These are phyloP conservation scores for Aegilops longissima DNA, from an alignment of 176 grass and related monocot species.

Conservation along the genomic window DNA sequence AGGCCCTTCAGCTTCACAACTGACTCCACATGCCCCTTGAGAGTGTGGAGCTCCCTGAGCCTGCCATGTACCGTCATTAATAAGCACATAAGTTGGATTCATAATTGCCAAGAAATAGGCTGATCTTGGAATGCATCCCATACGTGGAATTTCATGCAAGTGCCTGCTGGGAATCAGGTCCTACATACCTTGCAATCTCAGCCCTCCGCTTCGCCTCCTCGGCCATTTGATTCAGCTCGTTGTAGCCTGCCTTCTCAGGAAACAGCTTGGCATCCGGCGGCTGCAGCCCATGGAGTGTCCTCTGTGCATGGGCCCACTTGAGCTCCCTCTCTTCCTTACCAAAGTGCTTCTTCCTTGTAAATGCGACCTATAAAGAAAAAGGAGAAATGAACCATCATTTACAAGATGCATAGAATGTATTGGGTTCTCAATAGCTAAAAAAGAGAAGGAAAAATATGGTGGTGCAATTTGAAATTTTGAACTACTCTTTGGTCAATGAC, in stretches of 20 bases:
- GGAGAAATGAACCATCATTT: neutral
- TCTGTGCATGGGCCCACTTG: constrained; percentile 36
- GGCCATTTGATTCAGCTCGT: neutral
- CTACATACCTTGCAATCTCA: neutral
- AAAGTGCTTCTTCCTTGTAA: constrained; percentile 21
- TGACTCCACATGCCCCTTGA: constrained; percentile 20
- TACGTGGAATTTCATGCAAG: neutral
- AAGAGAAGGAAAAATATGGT: neutral
- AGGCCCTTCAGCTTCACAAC: constrained; percentile 29
- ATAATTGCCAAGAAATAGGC: too few relatives aligned
- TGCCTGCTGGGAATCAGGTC: neutral
- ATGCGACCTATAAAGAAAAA: neutral
- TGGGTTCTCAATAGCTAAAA: neutral
- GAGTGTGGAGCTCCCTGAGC: constrained; percentile 20
- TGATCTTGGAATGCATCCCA: too few relatives aligned
- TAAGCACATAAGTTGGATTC: too few relatives aligned
- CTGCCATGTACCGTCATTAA: neutral
- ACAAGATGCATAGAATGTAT: neutral
- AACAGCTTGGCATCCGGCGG: neutral
- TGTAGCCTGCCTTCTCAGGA: constrained; percentile 3
- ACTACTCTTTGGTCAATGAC: constrained; percentile 14
- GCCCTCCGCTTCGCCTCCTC: constrained; percentile 28
- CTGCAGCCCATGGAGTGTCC: constrained; percentile 34
- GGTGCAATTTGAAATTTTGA: neutral
- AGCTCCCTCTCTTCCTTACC: constrained; percentile 5